Percentiles rank a stretch among this genome's conserved stretches.
Conservation (phyloP, 129 eudicot genomes). For the Chrysanthemum makinoi region DNA sequence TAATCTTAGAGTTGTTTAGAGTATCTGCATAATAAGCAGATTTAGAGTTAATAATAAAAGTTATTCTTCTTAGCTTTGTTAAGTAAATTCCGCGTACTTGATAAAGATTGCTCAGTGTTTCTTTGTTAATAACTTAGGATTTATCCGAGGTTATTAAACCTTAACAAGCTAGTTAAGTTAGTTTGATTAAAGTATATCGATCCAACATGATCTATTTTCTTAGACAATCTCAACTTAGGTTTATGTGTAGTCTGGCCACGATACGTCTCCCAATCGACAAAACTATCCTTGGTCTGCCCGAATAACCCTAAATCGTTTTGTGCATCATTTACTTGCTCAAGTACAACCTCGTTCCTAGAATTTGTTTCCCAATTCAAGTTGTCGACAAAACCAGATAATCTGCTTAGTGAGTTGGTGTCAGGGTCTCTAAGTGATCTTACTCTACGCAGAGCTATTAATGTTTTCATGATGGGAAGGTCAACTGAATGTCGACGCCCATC, state of each 20-base stretch:
- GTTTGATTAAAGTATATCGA: too few species aligned
- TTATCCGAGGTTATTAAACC: too few species aligned
- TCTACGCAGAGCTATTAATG: constrained; percentile 86
- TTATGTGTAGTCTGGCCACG: constrained; percentile 34
- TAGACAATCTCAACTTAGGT: constrained; percentile 25
- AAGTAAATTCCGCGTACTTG: too few species aligned
- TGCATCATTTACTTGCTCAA: constrained; percentile 47
- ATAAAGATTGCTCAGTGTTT: too few species aligned
- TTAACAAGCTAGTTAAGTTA: too few species aligned
- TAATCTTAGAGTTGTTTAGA: too few species aligned
- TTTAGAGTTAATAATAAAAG: too few species aligned
- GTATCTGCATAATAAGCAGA: too few species aligned
- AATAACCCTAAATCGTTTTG: constrained; percentile 31
- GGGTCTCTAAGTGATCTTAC: constrained; percentile 98
- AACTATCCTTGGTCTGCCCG: constrained; percentile 35
- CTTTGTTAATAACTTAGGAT: too few species aligned
- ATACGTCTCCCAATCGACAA: constrained; percentile 34
- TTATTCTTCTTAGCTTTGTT: too few species aligned
- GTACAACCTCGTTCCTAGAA: constrained; percentile 57
- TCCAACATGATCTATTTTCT: constrained; percentile 30
- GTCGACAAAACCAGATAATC: constrained; percentile 57
- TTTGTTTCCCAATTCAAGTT: constrained; percentile 81
- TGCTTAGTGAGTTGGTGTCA: constrained; percentile 76
- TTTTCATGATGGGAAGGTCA: constrained; percentile 77
- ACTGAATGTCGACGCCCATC: constrained; percentile 92